A percentile compares a stretch with the other conserved stretches of the same genome.
Evolutionary conservation across 148 eudicot species (phyloP).

Genomic region (Persicaria maculosa): DNA sequence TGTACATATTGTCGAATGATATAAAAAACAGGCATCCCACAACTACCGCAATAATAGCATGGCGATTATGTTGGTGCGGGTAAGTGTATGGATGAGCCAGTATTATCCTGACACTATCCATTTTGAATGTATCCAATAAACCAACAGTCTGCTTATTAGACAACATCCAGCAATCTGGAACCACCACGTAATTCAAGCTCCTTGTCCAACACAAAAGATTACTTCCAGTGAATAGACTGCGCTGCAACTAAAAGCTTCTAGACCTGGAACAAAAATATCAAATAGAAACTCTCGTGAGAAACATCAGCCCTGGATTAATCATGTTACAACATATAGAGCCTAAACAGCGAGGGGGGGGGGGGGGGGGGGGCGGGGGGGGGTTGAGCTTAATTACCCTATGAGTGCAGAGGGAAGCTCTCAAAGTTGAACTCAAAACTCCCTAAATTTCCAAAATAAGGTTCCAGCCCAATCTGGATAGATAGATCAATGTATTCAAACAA

Average conservation of each 20-base stretch:
- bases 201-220: neutral
- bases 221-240: conserved; percentile 5
- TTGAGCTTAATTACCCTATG: neutral
- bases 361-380: neutral
- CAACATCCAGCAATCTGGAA: conserved; percentile 35
- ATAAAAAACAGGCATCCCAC: conserved; percentile 94
- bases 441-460: neutral
- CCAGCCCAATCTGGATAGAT: neutral
- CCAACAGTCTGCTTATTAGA: conserved; percentile 55
- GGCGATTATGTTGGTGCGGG: conserved; percentile 97
- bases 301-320: neutral
- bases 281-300: neutral
- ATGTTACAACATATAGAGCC: neutral
- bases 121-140: conserved; percentile 64
- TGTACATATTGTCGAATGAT: conserved; percentile 91
- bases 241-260: conserved; percentile 11
- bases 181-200: conserved; percentile 1
- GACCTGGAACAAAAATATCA: neutral
- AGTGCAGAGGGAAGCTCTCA: neutral
- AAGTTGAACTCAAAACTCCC: neutral
- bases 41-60: conserved; percentile 80
- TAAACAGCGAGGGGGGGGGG: neutral
- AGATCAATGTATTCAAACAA: neutral
- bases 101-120: conserved; percentile 88
- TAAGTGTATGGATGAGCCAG: conserved; percentile 80